Evolutionary conservation across 2,329 filamentous ascomycete species (phyloP).

Genomic region (Tolypocladium ovalisporum): DNA sequence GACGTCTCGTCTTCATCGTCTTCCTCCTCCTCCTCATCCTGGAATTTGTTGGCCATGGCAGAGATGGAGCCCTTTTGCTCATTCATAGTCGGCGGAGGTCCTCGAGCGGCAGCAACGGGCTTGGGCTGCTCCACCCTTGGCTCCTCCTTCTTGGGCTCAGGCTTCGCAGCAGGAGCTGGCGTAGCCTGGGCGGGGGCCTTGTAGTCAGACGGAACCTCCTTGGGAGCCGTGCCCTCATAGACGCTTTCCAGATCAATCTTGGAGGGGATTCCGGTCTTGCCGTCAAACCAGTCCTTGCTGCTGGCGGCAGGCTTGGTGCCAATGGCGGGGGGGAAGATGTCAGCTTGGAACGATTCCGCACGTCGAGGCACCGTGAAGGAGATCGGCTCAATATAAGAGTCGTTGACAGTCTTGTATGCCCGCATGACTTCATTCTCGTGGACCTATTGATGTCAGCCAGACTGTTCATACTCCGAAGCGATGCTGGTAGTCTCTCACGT

Average conservation of each 20-base stretch:
- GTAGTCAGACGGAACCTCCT: conserved; percentile 63
- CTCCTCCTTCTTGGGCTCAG: conserved; percentile 21
- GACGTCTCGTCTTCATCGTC: conserved; percentile 58
- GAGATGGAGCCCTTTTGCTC: conserved; percentile 84
- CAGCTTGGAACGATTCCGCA: conserved; percentile 90
- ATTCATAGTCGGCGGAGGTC: conserved; percentile 57
- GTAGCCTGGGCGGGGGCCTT: conserved; percentile 42
- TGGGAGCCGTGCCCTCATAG: conserved; percentile 72
- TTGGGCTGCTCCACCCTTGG: conserved; percentile 46
- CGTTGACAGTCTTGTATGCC: conserved; percentile 95
- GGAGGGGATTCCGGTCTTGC: conserved; percentile 72
- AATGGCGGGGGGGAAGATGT: conserved; percentile 83
- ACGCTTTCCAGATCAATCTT: conserved; percentile 92
- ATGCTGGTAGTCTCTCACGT: conserved; percentile 39
- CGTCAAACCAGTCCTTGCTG: conserved; percentile 72
- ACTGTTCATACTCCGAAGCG: not conserved
- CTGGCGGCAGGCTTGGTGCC: conserved; percentile 74
- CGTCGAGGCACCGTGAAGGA: conserved; percentile 94
- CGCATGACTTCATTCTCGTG: conserved; percentile 96
- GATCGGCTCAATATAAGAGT: conserved; percentile 87
- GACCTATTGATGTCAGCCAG: conserved; percentile 36
- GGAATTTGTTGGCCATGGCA: conserved; percentile 74
- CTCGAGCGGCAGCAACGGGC: conserved; percentile 29
- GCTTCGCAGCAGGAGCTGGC: conserved; percentile 30
- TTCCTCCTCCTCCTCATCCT: conserved; percentile 60